Evolutionary conservation across 495 filamentous ascomycete genomes (phyloP), one percentile per base, ranked within the genome.

Genomic region (Penicillium argentinense): DNA sequence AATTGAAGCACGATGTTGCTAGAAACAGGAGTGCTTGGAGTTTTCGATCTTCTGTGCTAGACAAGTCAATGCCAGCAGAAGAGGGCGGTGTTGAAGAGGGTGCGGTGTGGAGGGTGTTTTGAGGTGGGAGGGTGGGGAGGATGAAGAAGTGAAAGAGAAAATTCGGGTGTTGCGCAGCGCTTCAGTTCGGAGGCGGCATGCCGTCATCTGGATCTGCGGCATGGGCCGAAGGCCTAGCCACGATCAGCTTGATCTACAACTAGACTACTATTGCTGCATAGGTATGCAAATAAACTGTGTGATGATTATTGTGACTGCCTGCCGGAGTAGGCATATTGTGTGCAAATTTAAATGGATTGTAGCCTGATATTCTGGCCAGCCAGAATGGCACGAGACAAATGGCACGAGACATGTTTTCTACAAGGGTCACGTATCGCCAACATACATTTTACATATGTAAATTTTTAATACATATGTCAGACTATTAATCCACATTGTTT

Each of bases 21-120:
- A 40, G 32, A 30, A 22, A 28, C 34, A 59, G 42, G 40, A 41
- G 45, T 43, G 41, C 39, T 42, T 45, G 41, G 49, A 39, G 44
- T 46, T 33, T 19, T 49, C 44, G 47, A 43, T 50, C 46, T 64
- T 54, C 51, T 54, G 53, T 71, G 71, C 73, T 76, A 66, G 73
- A 76, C 73, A 76, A 76, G 73, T 73, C 69, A 76, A 76, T 76
- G 73, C 70, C 73, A 76, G 73, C 73, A 72, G 64, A 51, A 59
- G n/a, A n/a, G 56, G 53, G 33, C 33, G 56, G 52, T 41, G 53
- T 52, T 55, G 60, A 56, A 56, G 61, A 67, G 58, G 65, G 54
- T 54, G 62, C 53, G 54, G 53, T 46, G 62, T 65, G 63, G 68
- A 59, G 57, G 63, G 56, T 51, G 29, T 24, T 33, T 9, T 51